A percentile compares a stretch with the other conserved stretches of the same genome.
Conservation (phyloP, 2,329 filamentous ascomycete species). For the Apiospora hydei region DNA sequence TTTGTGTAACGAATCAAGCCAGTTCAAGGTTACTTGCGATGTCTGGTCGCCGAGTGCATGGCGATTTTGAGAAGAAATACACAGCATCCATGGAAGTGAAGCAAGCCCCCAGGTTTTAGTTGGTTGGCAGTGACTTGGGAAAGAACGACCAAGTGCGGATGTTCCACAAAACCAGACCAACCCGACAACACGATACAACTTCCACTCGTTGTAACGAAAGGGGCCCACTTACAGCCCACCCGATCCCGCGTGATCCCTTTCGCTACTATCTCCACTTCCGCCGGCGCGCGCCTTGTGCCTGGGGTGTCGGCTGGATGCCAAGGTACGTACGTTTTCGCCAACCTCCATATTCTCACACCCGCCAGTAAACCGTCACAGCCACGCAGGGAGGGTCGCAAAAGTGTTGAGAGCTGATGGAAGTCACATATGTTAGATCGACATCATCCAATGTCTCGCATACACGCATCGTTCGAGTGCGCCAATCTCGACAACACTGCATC, state of each 20-base stretch:
- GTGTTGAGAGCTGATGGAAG: background rate
- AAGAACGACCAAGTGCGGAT: background rate
- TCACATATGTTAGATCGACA: background rate
- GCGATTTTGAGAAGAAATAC: too few relatives aligned
- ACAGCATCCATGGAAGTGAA: too few relatives aligned
- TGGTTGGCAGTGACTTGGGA: background rate
- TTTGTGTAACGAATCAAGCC: too few relatives aligned
- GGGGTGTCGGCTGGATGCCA: background rate
- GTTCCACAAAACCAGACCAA: background rate
- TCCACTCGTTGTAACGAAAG: background rate
- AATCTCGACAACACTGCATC: background rate
- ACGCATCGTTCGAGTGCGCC: background rate
- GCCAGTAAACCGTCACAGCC: background rate
- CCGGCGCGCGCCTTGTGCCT: background rate
- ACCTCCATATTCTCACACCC: background rate
- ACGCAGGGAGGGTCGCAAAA: background rate
- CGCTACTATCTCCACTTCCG: background rate
- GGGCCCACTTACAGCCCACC: background rate
- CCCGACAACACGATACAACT: background rate
- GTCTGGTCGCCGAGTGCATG: too few relatives aligned
- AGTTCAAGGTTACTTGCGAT: too few relatives aligned
- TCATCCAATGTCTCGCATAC: background rate
- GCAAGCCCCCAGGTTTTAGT: too few relatives aligned
- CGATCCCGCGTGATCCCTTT: background rate
- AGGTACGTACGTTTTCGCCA: background rate